Evolutionary conservation across 2,329 filamentous ascomycete genomes (phyloP).

Genomic region (Diaporthe capsici): DNA sequence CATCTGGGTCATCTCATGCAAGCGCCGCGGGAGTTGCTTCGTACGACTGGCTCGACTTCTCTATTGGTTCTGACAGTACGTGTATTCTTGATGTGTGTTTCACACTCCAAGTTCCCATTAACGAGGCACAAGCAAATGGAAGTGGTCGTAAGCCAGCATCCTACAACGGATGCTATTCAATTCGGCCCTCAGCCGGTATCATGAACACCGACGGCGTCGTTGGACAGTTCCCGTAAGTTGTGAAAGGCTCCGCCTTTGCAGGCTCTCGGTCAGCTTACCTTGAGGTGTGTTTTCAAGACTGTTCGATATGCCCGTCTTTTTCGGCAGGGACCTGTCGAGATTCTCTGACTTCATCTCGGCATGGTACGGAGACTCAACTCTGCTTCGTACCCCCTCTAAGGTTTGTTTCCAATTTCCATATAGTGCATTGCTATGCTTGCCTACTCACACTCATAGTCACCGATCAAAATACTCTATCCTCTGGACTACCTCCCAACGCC

Average conservation of each 20-base stretch:
- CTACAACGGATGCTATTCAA: slow-evolving; percentile 10
- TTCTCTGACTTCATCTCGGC: slow-evolving; percentile 5
- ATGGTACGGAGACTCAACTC: slow-evolving; percentile 2
- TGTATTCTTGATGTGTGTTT: neutral
- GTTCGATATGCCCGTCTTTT: slow-evolving; percentile 5
- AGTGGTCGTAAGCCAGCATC: slow-evolving; percentile 6
- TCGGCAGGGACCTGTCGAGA: neutral
- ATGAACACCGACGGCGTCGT: slow-evolving; percentile 11
- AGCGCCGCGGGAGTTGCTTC: slow-evolving; percentile 7
- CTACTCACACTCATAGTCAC: neutral
- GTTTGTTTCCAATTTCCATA: neutral
- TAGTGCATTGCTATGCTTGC: neutral
- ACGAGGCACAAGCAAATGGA: neutral
- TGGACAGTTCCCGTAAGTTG: slow-evolving; percentile 1
- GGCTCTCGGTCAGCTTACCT: neutral
- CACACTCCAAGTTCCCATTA: neutral
- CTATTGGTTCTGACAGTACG: slow-evolving; percentile 4
- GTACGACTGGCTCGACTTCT: slow-evolving; percentile 6
- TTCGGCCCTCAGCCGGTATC: slow-evolving; percentile 3
- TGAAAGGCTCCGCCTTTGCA: neutral
- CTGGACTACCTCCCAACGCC: neutral
- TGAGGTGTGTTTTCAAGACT: neutral
- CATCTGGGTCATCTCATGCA: neutral
- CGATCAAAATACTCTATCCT: neutral
- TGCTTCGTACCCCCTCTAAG: neutral